Base-by-base conservation (phyloP, 495 filamentous ascomycete genomes). In the Terfezia boudieri region DNA sequence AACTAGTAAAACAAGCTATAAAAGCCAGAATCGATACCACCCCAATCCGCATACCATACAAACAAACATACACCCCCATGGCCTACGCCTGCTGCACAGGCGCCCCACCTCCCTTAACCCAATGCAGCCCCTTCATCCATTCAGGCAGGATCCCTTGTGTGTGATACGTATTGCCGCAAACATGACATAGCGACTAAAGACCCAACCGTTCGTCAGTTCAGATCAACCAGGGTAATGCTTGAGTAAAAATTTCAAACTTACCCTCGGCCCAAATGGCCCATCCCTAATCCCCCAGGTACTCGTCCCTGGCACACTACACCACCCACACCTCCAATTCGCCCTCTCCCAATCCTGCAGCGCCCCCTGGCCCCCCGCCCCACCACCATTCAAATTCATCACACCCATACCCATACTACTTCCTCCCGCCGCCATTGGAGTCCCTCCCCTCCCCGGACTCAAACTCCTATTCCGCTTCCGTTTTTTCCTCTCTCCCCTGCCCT, bases 241-340 rank as follows among this genome's bases (percentile, higher is more conserved):
- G 26, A 32, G 26, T 32, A 5, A 32, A 32, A 1, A 0, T 5
- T 32, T 5, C 4, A 4, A 32, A 56, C 78, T 74, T 75, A 95
- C 89, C 67, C 84, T 80, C 53, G 80, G 75, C 49, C 89, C 90
- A 58, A 74, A 71, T 16, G 90, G 90, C 22, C 90, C 90, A 64
- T 99, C 90, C 64, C 89, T 70, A 9, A 95, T 89, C 54, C 82
- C 86, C 92, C 90, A 99, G 26, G 94, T 84, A 7, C 84, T 80
- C 36, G 80, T 80, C 36, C 92, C 90, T 76, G 84, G 85, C 8
- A 95, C 79, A 58, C 71, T 73, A 66, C 90, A 99, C 67, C 94
- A 89, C n/a, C 70, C 68, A 71, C 90, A 99, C 48, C 86, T 76
- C 90, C 90, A 99, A 52, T 73, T 80, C 56, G 75, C 70, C 56